Percentiles rank a stretch among this genome's conserved stretches.
Conservation (phyloP, 2,329 filamentous ascomycete genomes). For the Aspergillus novoparasiticus region DNA sequence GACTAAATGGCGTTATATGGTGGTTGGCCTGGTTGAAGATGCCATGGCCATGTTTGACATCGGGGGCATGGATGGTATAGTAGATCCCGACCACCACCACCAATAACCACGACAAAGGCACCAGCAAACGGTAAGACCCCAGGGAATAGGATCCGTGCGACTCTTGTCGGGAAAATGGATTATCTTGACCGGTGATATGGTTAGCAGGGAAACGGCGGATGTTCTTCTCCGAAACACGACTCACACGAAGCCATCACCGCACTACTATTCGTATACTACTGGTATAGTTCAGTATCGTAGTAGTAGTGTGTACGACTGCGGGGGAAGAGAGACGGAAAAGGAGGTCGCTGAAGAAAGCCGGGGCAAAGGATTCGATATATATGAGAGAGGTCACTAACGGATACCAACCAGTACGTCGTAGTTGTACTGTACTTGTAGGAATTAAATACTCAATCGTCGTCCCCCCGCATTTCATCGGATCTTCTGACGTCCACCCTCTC, state of each 20-base stretch:
- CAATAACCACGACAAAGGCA: constrained; percentile 73
- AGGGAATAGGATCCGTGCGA: constrained; percentile 64
- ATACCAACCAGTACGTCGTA: too few species aligned
- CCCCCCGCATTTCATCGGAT: constrained; percentile 14
- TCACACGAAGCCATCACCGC: constrained; percentile 14
- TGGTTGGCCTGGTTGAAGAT: constrained; percentile 75
- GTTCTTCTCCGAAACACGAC: neutral
- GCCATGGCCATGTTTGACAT: constrained; percentile 60
- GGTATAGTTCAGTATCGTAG: too few species aligned
- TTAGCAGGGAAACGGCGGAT: neutral
- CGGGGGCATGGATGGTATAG: constrained; percentile 68
- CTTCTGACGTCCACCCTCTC: constrained; percentile 15
- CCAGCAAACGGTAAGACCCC: constrained; percentile 74
- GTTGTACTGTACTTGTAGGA: too few species aligned
- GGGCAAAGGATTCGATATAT: neutral
- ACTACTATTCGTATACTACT: too few species aligned
- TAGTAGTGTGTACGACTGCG: neutral
- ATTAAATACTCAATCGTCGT: too few species aligned
- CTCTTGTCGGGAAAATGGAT: constrained; percentile 75
- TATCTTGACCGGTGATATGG: constrained; percentile 38
- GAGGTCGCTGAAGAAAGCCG: neutral
- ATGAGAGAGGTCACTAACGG: too few species aligned
- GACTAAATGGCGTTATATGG: constrained; percentile 71
- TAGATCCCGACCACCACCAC: constrained; percentile 72
- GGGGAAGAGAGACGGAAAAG: neutral